Base-by-base conservation (phyloP, 148 eudicot species). In the Rhododendron griersonianum region DNA sequence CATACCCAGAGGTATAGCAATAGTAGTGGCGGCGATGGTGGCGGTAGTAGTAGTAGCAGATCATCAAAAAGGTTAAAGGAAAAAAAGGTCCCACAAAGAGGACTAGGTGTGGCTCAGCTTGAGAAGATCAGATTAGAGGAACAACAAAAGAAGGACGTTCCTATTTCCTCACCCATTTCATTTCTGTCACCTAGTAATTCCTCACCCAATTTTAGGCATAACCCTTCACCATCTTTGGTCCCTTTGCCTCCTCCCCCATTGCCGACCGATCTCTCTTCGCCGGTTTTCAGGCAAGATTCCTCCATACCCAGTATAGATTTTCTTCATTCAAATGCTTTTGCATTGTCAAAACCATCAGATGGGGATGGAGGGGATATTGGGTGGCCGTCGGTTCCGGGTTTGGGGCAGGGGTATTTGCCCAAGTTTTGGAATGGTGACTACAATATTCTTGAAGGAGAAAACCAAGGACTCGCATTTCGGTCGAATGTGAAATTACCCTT, bases 71-170 rank as follows among this genome's bases (percentile, higher is more conserved):
- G 90, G 81, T 73, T 81, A 53, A 95, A 94, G 88, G 94, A 89
- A 83, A 94, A 91, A 61, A 96, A 91, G 61, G 91, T 93, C 18
- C 97, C 99, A 25, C 98, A 94, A 86, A 95, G 99, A 88, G 99
- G 99, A 51, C 84, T 96, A 81, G 99, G 99, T 83, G 98, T 96
- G 74, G 98, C 99, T 39, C 98, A 96, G 83, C 96, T 96, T 53
- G 98, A 96, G 86, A 94, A 87, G 88, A 92, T 96, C 81, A 94
- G 96, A 81, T 81, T 92, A 15, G 96, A 93, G 89, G 98, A 95
- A 80, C 93, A 91, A 53, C 92, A 90, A 76, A 92, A 91, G 67
- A 90, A 89, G 44, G 90, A 90, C 50, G 76, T 83, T 76, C 65
- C 92, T 61, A 82, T 85, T 65, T 85, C 90, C 11, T 61, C 88